Conservation (phyloP, 345 rosid species). For the Eucalyptus cloeziana region DNA sequence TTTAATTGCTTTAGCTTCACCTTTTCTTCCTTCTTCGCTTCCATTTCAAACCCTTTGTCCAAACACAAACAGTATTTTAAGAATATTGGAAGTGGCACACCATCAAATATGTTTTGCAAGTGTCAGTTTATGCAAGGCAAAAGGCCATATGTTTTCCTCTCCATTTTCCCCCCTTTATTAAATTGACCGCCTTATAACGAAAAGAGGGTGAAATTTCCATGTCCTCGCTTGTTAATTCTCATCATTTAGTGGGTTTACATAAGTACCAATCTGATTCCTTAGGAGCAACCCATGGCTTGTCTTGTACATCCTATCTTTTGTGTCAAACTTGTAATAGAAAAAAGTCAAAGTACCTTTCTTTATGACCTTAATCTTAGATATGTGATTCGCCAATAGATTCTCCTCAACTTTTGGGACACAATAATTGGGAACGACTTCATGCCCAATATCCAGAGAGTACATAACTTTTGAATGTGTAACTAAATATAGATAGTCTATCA, state of each 20-base stretch:
- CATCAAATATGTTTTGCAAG: not conserved
- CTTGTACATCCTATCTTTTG: not conserved
- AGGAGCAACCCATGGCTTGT: not conserved
- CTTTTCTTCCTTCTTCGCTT: not conserved
- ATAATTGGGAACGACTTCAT: not conserved
- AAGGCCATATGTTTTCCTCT: not conserved
- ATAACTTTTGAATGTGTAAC: rapidly evolving
- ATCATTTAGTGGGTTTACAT: not conserved
- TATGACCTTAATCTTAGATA: not conserved
- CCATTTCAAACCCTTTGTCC: not conserved
- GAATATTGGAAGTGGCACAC: not conserved
- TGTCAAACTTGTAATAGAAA: not conserved
- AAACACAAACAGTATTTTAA: not conserved
- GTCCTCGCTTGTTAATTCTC: not conserved
- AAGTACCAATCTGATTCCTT: not conserved
- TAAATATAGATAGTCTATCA: not conserved
- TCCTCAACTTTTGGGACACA: not conserved
- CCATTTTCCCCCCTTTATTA: not conserved
- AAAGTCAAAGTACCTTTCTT: not conserved
- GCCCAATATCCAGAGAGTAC: not conserved
- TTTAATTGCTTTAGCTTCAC: not conserved
- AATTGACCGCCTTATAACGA: not conserved
- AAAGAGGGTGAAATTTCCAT: not conserved
- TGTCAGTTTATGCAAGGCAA: not conserved
- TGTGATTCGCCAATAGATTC: not conserved